Evolutionary conservation across 257 asterid species (phyloP).

Genomic region (Avicennia marina): DNA sequence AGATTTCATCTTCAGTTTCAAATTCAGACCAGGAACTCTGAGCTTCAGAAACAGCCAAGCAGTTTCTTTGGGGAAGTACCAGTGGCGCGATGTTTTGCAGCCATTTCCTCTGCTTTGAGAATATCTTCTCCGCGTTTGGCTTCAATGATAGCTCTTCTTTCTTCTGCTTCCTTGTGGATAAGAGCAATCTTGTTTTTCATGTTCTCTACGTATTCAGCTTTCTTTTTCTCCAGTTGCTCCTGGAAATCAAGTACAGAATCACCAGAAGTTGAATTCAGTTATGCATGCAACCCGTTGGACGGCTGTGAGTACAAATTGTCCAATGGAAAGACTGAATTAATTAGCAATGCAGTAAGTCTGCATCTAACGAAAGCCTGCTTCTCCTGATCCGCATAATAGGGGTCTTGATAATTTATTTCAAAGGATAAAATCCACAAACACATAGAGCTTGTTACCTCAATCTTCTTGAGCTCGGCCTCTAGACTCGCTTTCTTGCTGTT

Average conservation of each 20-base stretch:
- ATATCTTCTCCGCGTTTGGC: slow-evolving; percentile 84
- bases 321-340: background rate
- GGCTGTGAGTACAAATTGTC: background rate
- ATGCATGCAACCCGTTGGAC: too few relatives aligned
- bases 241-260: slow-evolving; percentile 2
- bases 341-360: slow-evolving; percentile 10
- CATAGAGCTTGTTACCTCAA: slow-evolving; percentile 35
- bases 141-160: slow-evolving; percentile 64
- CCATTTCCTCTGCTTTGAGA: slow-evolving; percentile 84
- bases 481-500: slow-evolving; percentile 54
- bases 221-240: slow-evolving; percentile 83
- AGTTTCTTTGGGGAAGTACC: slow-evolving; percentile 85
- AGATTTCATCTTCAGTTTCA: slow-evolving; percentile 18
- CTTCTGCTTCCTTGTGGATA: slow-evolving; percentile 79
- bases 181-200: slow-evolving; percentile 70
- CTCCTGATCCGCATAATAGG: too few relatives aligned
- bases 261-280: background rate
- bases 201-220: slow-evolving; percentile 68
- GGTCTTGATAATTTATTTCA: too few relatives aligned
- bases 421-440: background rate
- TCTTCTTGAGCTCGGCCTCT: slow-evolving; percentile 55
- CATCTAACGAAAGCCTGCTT: too few relatives aligned
- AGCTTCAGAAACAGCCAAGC: slow-evolving; percentile 63
- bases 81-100: slow-evolving; percentile 85
- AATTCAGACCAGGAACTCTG: slow-evolving; percentile 16